A percentile compares a stretch with the other conserved stretches of the same genome.
Conservation (phyloP, 2,329 filamentous ascomycete species). For the Hirsutella thompsonii region DNA sequence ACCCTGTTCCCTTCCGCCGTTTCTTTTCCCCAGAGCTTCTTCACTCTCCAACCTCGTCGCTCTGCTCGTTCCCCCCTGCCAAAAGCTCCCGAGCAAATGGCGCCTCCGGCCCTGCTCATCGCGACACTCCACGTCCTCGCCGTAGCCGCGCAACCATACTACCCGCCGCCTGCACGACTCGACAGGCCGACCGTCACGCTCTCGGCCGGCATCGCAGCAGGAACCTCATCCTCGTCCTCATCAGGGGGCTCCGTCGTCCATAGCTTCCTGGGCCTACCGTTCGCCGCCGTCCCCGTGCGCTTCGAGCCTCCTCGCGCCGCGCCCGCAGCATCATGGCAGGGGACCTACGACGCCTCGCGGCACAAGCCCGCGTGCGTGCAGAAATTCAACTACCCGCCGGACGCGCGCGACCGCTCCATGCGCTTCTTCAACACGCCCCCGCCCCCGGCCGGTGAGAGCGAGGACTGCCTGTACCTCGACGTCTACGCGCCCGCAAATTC, state of each 20-base stretch:
- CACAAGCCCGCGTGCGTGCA: constrained; percentile 13
- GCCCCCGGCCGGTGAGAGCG: constrained; percentile 12
- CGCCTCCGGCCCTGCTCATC: too few species aligned
- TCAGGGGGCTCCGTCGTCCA: constrained; percentile 10
- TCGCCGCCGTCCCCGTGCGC: constrained; percentile 12
- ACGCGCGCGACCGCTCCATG: constrained; percentile 6
- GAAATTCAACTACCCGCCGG: constrained; percentile 11
- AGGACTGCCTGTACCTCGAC: constrained; percentile 22
- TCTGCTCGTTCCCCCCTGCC: too few species aligned
- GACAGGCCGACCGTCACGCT: too few species aligned
- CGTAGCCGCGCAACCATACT: too few species aligned
- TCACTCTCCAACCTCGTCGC: too few species aligned
- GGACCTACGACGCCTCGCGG: constrained; percentile 10
- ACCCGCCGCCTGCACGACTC: too few species aligned
- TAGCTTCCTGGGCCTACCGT: constrained; percentile 18
- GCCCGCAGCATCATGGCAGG: constrained; percentile 6
- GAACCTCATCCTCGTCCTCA: too few species aligned
- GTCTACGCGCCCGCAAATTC: constrained; percentile 14
- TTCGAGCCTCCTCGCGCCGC: constrained; percentile 11
- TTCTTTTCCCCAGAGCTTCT: too few species aligned
- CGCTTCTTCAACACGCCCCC: constrained; percentile 11
- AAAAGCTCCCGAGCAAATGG: too few species aligned
- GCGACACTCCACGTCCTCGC: too few species aligned
- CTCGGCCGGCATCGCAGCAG: too few species aligned
- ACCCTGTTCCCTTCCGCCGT: too few species aligned